Evolutionary conservation across 768 basidiomycete species (phyloP).

Genomic region (Serendipita sp.): DNA sequence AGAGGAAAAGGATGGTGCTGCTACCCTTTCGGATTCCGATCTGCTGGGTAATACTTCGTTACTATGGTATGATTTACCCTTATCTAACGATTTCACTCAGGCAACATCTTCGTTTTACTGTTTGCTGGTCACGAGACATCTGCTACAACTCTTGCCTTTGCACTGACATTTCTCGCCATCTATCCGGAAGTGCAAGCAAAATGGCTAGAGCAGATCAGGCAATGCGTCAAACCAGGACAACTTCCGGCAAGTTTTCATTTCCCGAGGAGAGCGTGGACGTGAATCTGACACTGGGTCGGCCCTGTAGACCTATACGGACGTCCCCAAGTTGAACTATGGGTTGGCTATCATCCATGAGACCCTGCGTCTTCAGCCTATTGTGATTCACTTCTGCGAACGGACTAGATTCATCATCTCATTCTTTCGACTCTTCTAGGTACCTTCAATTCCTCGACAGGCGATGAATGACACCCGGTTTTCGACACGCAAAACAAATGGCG

Average conservation of each 20-base stretch:
- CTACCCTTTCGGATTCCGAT: constrained; percentile 28
- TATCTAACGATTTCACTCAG: constrained; percentile 7
- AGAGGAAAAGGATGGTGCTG: constrained; percentile 18
- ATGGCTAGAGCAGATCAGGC: constrained; percentile 23
- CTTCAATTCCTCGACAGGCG: neutral
- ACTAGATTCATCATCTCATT: constrained; percentile 14
- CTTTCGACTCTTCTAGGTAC: constrained; percentile 1
- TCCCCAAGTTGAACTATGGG: neutral
- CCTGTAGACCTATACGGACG: neutral
- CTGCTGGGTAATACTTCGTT: constrained; percentile 19
- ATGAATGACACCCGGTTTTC: neutral
- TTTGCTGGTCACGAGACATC: constrained; percentile 46
- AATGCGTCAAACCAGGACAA: constrained; percentile 14
- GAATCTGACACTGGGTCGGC: neutral
- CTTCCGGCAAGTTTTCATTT: neutral
- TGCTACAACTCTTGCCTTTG: constrained; percentile 27
- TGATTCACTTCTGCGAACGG: constrained; percentile 15
- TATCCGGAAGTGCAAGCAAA: constrained; percentile 31
- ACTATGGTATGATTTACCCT: neutral
- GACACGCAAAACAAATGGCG: neutral
- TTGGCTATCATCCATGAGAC: neutral
- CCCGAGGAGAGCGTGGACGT: neutral
- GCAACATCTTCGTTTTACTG: constrained; percentile 28
- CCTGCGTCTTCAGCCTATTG: neutral
- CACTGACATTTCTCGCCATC: constrained; percentile 38